phyloP scores from a whole-genome alignment of 768 basidiomycete species.

The Crassisporium funariophilum region DNA sequence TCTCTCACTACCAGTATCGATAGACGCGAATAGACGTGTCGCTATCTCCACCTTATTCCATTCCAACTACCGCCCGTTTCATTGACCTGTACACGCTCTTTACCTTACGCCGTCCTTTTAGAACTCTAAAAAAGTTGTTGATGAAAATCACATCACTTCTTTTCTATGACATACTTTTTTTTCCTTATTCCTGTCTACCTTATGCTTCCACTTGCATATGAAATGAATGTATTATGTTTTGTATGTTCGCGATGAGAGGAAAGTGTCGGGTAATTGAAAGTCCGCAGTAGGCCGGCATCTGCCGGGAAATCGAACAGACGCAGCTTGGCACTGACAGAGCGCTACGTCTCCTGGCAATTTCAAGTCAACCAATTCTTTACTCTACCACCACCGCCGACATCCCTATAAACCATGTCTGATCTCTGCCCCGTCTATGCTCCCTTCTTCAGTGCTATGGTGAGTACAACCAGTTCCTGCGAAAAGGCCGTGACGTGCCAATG shows the following conservation, averaged over 20 bases:
- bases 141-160: constrained; percentile 7
- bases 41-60: too few relatives aligned
- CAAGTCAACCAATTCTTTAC: constrained; percentile 7
- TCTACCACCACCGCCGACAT: constrained; percentile 6
- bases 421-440: constrained; percentile 94
- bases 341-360: constrained; percentile 21
- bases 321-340: not conserved
- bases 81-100: too few relatives aligned
- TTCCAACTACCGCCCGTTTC: too few relatives aligned
- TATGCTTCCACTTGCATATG: not conserved
- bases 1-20: not conserved
- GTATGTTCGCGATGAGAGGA: too few relatives aligned
- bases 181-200: not conserved
- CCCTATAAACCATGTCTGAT: constrained; percentile 45
- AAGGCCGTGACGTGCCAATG: constrained; percentile 18
- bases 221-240: not conserved
- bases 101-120: too few relatives aligned
- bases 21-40: constrained; percentile 4
- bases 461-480: constrained; percentile 24
- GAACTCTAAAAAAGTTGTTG: constrained; percentile 1
- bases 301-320: not conserved
- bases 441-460: constrained; percentile 96
- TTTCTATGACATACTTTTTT: constrained; percentile 4
- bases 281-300: constrained; percentile 12
- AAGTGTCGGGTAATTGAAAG: constrained; percentile 14